Evolutionary conservation across 176 grass and related monocot species (phyloP).

Genomic region (Tuctoria greenei): DNA sequence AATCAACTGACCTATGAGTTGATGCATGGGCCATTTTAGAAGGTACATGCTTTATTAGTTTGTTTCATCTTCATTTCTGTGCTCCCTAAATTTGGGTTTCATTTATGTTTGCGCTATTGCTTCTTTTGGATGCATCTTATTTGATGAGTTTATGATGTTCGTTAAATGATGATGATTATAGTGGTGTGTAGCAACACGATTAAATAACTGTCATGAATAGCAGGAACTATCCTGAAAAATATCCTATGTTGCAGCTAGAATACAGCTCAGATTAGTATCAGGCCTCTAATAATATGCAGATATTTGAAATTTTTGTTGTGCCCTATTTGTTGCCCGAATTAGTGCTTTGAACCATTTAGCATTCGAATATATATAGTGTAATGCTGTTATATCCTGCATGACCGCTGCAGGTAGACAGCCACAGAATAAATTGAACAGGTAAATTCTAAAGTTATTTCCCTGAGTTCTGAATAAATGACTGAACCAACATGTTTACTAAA

Average conservation of each 20-base stretch:
- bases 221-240: no score
- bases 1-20: slow-evolving; percentile 24
- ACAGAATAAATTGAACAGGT: neutral
- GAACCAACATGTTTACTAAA: neutral
- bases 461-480: neutral
- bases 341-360: neutral
- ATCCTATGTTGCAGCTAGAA: no score
- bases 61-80: neutral
- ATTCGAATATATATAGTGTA: neutral
- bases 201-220: neutral
- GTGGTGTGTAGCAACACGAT: neutral
- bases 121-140: neutral
- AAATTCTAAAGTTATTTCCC: neutral
- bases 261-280: neutral
- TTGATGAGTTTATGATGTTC: slow-evolving; percentile 1
- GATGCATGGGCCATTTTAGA: slow-evolving; percentile 10
- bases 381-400: neutral
- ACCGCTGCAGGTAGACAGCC: neutral
- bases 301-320: neutral
- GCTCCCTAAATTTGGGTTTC: neutral
- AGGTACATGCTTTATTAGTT: slow-evolving; percentile 20
- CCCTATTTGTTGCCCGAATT: slow-evolving; percentile 16
- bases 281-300: neutral
- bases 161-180: neutral
- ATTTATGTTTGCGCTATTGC: neutral